These are phyloP conservation scores for Fusarium buharicum DNA, from an alignment of 2,329 filamentous ascomycete genomes.

Conservation along the genomic window DNA sequence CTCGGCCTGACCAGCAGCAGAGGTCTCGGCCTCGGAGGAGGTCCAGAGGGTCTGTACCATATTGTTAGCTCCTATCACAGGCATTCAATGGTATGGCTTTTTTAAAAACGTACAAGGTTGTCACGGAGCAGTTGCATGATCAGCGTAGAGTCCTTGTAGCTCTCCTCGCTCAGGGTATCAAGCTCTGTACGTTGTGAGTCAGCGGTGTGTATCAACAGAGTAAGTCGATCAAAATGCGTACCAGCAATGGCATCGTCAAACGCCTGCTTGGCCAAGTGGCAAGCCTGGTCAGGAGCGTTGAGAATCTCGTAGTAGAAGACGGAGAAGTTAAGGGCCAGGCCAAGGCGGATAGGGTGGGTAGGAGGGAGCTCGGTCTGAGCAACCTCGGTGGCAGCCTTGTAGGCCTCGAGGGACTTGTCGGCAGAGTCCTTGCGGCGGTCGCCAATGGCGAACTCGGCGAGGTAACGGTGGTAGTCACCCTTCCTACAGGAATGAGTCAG, in stretches of 20 bases:
- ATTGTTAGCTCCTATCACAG: conserved; percentile 45
- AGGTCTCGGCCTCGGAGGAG: conserved; percentile 93
- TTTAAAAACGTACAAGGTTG: conserved; percentile 78
- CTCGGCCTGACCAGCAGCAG: conserved; percentile 64
- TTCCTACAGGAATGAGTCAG: conserved; percentile 70
- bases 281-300: conserved; percentile 97
- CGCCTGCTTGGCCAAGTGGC: conserved; percentile 98
- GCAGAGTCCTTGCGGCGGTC: conserved; percentile 92
- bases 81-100: too few species aligned
- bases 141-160: conserved; percentile 98
- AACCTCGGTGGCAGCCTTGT: conserved; percentile 99
- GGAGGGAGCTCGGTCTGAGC: conserved; percentile 97
- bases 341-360: conserved; percentile 97
- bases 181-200: conserved; percentile 70
- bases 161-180: conserved; percentile 96
- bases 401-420: conserved; percentile 89
- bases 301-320: conserved; percentile 99
- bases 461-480: conserved; percentile 96
- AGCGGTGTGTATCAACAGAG: neutral
- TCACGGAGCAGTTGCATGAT: conserved; percentile 99
- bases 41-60: conserved; percentile 90
- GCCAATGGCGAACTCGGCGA: conserved; percentile 91
- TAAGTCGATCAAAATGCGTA: conserved; percentile 9
- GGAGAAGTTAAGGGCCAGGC: conserved; percentile 98
- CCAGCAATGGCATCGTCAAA: conserved; percentile 98